Base-by-base conservation (phyloP, 208 protist species). In the Trypanosoma rangeli region DNA sequence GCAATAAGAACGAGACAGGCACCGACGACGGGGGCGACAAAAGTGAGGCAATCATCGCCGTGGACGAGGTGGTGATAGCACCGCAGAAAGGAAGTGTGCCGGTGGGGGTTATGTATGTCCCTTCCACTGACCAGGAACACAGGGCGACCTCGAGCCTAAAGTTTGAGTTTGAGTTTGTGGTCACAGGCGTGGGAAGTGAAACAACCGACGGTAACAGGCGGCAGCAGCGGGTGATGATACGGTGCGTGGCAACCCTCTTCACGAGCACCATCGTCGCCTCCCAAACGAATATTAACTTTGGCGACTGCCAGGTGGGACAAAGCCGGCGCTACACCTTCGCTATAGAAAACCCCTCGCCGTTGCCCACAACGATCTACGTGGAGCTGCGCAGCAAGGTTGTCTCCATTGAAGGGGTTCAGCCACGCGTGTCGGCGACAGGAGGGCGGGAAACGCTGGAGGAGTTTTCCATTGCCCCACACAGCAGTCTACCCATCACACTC, bases 301-400 rank as follows among this genome's bases (percentile, higher is more conserved):
- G 90, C 24, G 86, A 95, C 66, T 94, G 87, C 67, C 70, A 83
- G 28, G 87, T 95, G 0, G 90, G 90, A 15, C 85, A 95, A 67
- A 84, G 76, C 56, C 88, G 89, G n/a, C 75, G 83, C 0, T 83
- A 70, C 37, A 92, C 82, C 0, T 82, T 95, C 73, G 69, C 75
- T 22, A 86, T 94, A 52, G 88, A 94, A 73, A 95, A 95, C 57
- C 80, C 77, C 24, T 94, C 87, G 0, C 87, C 84, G 26, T 59
- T 95, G n/a, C 84, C 86, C 1, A 84, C 86, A 3, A 85, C 76
- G 61, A 63, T 94, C 20, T 54, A 84, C 64, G 74, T 95, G 46
- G 79, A 94, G 59, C 56, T 95, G 44, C 86, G 90, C 10, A 95
- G 90, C 68, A 95, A 95, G 74, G 90, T 95, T 71, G 89, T 95